Evolutionary conservation across 1,284 basidiomycete genomes (phyloP).

Genomic region (Macrocystidia cucumis): DNA sequence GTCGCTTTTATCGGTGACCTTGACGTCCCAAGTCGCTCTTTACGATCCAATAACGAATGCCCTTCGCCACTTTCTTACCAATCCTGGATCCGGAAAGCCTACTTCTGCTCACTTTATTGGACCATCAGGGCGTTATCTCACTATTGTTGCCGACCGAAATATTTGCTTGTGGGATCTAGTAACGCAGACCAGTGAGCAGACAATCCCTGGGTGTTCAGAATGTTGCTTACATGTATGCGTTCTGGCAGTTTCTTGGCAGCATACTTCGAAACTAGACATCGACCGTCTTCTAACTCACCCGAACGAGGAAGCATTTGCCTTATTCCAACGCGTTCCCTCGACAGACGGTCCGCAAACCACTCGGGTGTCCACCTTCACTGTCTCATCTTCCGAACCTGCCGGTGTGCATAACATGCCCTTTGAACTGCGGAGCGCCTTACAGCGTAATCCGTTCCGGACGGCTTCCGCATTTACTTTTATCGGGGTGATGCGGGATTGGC

Average conservation of each 20-base stretch:
- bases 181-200: slow-evolving; percentile 60
- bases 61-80: slow-evolving; percentile 59
- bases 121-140: slow-evolving; percentile 52
- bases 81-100: slow-evolving; percentile 40
- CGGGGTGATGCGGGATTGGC: slow-evolving; percentile 60
- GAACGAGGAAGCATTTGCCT: slow-evolving; percentile 46
- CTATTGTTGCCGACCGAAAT: slow-evolving; percentile 41
- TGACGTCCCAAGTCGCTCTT: slow-evolving; percentile 65
- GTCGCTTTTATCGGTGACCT: slow-evolving; percentile 76
- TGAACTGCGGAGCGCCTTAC: slow-evolving; percentile 40
- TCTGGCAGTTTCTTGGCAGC: slow-evolving; percentile 53
- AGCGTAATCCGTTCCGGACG: slow-evolving; percentile 31
- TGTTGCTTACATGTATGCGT: neutral
- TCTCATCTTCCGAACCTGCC: slow-evolving; percentile 34
- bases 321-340: slow-evolving; percentile 35
- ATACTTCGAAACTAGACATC: slow-evolving; percentile 29
- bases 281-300: slow-evolving; percentile 47
- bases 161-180: slow-evolving; percentile 81
- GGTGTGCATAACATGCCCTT: slow-evolving; percentile 49
- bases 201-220: too few relatives aligned
- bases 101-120: slow-evolving; percentile 60
- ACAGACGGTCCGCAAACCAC: slow-evolving; percentile 36
- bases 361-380: slow-evolving; percentile 39
- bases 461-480: slow-evolving; percentile 44
- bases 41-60: slow-evolving; percentile 71